Evolutionary conservation across 1,284 basidiomycete genomes (phyloP).

Genomic region (Cryptococcus hybrid): DNA sequence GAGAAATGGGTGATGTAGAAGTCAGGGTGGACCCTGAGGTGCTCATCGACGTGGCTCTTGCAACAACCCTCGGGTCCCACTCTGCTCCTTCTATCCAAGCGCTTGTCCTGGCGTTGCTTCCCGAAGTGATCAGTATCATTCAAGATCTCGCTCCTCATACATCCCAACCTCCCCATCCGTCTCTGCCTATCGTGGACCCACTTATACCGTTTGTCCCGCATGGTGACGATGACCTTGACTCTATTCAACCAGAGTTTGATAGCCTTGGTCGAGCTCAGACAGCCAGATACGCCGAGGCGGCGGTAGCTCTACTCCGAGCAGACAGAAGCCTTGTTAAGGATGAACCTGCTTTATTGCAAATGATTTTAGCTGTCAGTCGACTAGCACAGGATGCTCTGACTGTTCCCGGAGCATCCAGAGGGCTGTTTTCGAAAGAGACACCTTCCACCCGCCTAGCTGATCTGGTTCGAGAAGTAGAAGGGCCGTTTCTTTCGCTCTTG

Average conservation of each 20-base stretch:
- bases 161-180: slow-evolving; percentile 56
- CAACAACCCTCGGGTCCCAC: slow-evolving; percentile 17
- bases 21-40: slow-evolving; percentile 29
- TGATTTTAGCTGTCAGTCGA: slow-evolving; percentile 39
- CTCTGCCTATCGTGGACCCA: slow-evolving; percentile 63
- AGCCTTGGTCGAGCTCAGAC: slow-evolving; percentile 53
- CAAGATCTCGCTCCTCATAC: slow-evolving; percentile 20
- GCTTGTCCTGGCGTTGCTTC: slow-evolving; percentile 25
- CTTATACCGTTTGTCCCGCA: slow-evolving; percentile 36
- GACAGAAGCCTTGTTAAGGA: slow-evolving; percentile 62
- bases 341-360: slow-evolving; percentile 22
- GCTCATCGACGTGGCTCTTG: slow-evolving; percentile 39
- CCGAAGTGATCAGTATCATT: slow-evolving; percentile 14
- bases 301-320: slow-evolving; percentile 61
- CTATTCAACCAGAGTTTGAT: slow-evolving; percentile 50
- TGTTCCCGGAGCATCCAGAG: slow-evolving; percentile 55
- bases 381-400: slow-evolving; percentile 53
- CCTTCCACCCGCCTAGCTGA: slow-evolving; percentile 51
- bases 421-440: slow-evolving; percentile 55
- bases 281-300: slow-evolving; percentile 62
- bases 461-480: slow-evolving; percentile 58
- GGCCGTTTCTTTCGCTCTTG: slow-evolving; percentile 66
- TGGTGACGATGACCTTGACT: not conserved
- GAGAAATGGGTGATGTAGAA: slow-evolving; percentile 13
- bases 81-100: slow-evolving; percentile 11